A percentile compares a stretch with the other conserved stretches of the same genome.
These are phyloP conservation scores for Cadophora sp. DNA, from an alignment of 2,329 filamentous ascomycete species.

Conservation along the genomic window DNA sequence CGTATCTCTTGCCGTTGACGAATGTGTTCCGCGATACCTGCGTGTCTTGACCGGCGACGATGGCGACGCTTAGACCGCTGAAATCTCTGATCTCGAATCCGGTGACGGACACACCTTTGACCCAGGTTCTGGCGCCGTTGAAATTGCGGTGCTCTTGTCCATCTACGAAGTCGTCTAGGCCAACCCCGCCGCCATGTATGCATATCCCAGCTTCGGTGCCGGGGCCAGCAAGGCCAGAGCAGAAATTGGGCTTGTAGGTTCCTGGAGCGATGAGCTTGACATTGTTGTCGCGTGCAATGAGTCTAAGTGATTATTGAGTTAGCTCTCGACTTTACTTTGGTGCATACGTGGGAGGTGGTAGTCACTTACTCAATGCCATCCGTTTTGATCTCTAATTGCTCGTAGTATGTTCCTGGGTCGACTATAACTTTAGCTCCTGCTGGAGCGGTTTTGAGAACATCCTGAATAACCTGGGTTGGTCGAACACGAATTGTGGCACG, in stretches of 20 bases:
- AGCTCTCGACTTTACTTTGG: background rate
- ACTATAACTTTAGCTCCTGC: conserved; percentile 46
- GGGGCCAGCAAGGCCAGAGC: conserved; percentile 44
- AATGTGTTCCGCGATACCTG: conserved; percentile 42
- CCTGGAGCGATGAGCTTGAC: conserved; percentile 39
- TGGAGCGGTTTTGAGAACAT: conserved; percentile 43
- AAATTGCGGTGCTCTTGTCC: conserved; percentile 46
- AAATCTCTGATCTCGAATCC: conserved; percentile 47
- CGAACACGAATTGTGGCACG: conserved; percentile 13
- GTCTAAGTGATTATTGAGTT: conserved; percentile 12
- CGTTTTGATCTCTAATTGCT: conserved; percentile 48
- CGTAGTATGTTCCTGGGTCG: conserved; percentile 44
- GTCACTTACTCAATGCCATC: conserved; percentile 41
- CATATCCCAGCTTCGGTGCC: conserved; percentile 46
- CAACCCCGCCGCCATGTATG: conserved; percentile 44
- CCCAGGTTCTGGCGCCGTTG: conserved; percentile 35
- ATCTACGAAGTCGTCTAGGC: conserved; percentile 35
- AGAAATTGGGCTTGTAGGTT: conserved; percentile 39
- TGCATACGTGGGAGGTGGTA: background rate
- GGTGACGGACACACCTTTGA: conserved; percentile 45
- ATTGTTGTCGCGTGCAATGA: conserved; percentile 43
- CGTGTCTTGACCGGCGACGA: conserved; percentile 46
- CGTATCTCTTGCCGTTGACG: conserved; percentile 44
- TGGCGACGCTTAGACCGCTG: conserved; percentile 47
- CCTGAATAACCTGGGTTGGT: conserved; percentile 40